A percentile compares a stretch with the other conserved stretches of the same genome.
phyloP scores from a whole-genome alignment of 1,284 basidiomycete species.

The Agroathelia rolfsii region DNA sequence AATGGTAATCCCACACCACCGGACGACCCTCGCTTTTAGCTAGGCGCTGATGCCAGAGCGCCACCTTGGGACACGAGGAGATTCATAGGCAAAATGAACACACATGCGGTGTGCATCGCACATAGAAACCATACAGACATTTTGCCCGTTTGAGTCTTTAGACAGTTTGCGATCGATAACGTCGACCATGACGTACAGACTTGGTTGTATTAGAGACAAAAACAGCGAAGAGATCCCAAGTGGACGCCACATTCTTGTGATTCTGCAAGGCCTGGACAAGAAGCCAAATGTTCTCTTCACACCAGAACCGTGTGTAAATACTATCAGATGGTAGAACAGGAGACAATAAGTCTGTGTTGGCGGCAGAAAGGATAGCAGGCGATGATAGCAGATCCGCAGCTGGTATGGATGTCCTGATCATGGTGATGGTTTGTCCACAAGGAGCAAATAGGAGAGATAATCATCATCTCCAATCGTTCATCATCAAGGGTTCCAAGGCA shows the following conservation, averaged over 20 bases:
- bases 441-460: no score
- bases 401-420: no score
- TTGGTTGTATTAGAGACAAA: slow-evolving; percentile 58
- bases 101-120: background rate
- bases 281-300: slow-evolving; percentile 68
- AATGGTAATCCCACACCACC: slow-evolving; percentile 74
- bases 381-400: slow-evolving; percentile 10
- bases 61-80: slow-evolving; percentile 32
- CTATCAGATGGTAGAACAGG: slow-evolving; percentile 20
- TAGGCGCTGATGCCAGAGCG: slow-evolving; percentile 53
- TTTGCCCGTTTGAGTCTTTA: slow-evolving; percentile 1
- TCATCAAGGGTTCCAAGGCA: no score
- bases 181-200: slow-evolving; percentile 39
- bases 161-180: background rate
- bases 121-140: background rate
- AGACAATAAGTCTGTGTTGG: slow-evolving; percentile 10
- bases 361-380: slow-evolving; percentile 5
- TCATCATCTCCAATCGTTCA: no score
- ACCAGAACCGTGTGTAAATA: slow-evolving; percentile 35
- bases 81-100: slow-evolving; percentile 1
- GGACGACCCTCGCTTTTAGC: slow-evolving; percentile 22
- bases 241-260: slow-evolving; percentile 16
- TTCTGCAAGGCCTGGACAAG: slow-evolving; percentile 36
- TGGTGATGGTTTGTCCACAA: no score
- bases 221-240: slow-evolving; percentile 45